phyloP scores from a whole-genome alignment of 768 basidiomycete species.

The Botryobasidium botryosum region DNA sequence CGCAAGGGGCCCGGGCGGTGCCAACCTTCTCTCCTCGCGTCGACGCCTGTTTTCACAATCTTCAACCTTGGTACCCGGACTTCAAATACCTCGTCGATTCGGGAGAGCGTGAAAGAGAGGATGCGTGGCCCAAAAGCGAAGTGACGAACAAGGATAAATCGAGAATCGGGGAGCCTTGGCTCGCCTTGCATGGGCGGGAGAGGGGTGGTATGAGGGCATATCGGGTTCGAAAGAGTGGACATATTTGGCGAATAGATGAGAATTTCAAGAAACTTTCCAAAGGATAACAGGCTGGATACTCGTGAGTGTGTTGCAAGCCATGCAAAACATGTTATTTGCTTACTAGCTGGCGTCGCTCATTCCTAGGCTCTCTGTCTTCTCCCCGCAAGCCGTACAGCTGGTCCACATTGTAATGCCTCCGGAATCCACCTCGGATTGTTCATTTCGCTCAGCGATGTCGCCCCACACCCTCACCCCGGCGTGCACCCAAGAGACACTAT shows the following conservation, averaged over 20 bases:
- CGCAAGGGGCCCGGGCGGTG: not conserved
- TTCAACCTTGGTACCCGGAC: conserved; percentile 43
- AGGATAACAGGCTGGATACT: conserved; percentile 35
- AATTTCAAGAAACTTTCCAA: conserved; percentile 41
- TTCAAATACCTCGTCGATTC: conserved; percentile 39
- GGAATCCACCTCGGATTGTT: not conserved
- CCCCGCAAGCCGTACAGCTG: conserved; percentile 32
- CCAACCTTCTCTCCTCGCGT: conserved; percentile 11
- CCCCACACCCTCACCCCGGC: not conserved
- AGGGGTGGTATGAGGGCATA: conserved; percentile 31
- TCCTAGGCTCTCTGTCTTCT: conserved; percentile 19
- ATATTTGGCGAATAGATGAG: conserved; percentile 30
- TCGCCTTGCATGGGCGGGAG: not conserved
- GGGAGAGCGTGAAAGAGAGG: conserved; percentile 31
- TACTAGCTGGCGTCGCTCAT: conserved; percentile 40
- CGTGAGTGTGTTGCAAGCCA: no score
- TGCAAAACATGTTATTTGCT: no score
- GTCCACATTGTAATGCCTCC: conserved; percentile 29
- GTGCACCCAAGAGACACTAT: conserved; percentile 1
- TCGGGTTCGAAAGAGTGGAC: conserved; percentile 20
- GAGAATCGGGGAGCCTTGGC: conserved; percentile 20
- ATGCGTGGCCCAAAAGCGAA: conserved; percentile 23
- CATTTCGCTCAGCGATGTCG: conserved; percentile 2
- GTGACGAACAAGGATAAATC: conserved; percentile 26
- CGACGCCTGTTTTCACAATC: conserved; percentile 22